Base-by-base conservation (phyloP, 805 yeast genomes). In the Ogataea pignaliae region DNA sequence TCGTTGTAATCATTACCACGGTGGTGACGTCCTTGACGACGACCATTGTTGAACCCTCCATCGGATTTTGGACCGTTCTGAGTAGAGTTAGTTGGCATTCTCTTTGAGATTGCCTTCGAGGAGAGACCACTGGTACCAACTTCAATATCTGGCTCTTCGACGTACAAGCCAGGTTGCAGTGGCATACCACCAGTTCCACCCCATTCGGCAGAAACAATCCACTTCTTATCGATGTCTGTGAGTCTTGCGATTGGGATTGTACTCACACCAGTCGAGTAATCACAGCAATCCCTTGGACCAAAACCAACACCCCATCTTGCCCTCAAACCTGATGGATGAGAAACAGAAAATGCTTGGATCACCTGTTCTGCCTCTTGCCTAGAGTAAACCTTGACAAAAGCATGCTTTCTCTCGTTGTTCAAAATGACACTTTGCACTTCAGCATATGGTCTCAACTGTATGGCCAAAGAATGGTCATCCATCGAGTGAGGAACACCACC, bases 241-340 rank as follows among this genome's bases (percentile, higher is more conserved):
- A 93, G 74, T 56, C 97, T 78, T 46, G 78, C 78, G 40, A 93
- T 69, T 13, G 98, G 97, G 48, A 93, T 88, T 32, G 89, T 78
- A 47, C 96, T 85, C 33, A 83, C 75, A 49, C 99, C 99, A 45
- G 83, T 83, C 59, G 83, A 90, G 66, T 93, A 93, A 66, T 93
- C 95, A 64, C 96, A 88, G 71, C 98, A 91, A 64, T 93, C 98
- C 70, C 99, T 81, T 43, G 99, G 99, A 4, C 99, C 99, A 60
- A 86, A 93, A 1, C 99, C 99, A 50, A 93, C 98, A 53, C 98
- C 99, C 99, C 99, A 93, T 61, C 97, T 78, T 4, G 95, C 87
- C 66, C 98, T 79, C 54, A 93, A 71, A 31, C 68, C 62, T 49
- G 81, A 83, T 53, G 82, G 79, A 63, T 81, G 80, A 45, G 60